Conservation (phyloP, 2,329 filamentous ascomycete genomes). For the Neurospora sp. region DNA sequence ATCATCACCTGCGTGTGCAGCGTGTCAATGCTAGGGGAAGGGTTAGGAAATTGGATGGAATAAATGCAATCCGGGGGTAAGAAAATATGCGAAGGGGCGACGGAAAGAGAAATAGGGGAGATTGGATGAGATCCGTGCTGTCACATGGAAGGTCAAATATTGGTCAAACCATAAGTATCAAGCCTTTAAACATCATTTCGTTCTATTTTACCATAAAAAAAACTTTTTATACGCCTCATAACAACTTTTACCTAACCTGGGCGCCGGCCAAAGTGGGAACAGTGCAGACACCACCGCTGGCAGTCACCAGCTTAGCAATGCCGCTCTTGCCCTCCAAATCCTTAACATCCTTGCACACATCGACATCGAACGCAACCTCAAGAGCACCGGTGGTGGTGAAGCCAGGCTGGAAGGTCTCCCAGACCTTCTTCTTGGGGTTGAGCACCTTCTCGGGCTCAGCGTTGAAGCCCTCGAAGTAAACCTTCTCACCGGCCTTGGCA, state of each 20-base stretch:
- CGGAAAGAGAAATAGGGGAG: no score
- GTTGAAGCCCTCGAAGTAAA: conserved; percentile 91
- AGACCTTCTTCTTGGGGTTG: conserved; percentile 99
- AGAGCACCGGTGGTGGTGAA: conserved; percentile 79
- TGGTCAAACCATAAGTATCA: neutral
- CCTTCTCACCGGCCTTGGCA: conserved; percentile 72
- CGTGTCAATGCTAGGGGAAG: no score
- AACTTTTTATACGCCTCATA: neutral
- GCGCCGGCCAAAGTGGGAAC: conserved; percentile 74
- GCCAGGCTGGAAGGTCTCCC: conserved; percentile 92
- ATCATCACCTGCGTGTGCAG: no score
- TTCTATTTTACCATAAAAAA: neutral
- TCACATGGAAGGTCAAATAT: neutral
- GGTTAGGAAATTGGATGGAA: no score
- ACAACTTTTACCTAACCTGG: conserved; percentile 58
- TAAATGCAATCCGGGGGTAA: no score
- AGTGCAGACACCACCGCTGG: conserved; percentile 69
- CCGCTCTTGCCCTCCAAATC: conserved; percentile 60
- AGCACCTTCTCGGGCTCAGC: conserved; percentile 87
- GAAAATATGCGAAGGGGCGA: no score
- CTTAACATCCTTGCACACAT: conserved; percentile 68
- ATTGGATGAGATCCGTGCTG: no score
- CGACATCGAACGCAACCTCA: conserved; percentile 80
- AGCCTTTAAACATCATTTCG: neutral
- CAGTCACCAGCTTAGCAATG: conserved; percentile 61